Conservation (phyloP, 1,284 basidiomycete genomes). For the Microbotryum lychnidis-dioicae region DNA sequence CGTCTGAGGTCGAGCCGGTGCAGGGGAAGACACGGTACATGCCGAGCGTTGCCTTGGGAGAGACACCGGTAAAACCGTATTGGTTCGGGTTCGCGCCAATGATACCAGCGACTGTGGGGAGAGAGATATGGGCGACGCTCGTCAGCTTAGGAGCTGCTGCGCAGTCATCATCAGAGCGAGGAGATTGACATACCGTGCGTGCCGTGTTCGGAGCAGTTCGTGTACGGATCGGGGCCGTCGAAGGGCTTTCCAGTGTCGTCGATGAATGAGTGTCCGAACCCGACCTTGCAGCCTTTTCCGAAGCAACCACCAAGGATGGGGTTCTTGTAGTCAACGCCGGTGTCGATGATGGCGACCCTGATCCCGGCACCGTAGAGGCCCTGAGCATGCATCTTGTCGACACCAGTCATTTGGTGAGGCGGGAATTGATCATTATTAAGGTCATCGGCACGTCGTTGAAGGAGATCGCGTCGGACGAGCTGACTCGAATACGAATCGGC, state of each 20-base stretch:
- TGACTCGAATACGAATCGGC: neutral
- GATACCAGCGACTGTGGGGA: neutral
- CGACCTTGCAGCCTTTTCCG: conserved; percentile 54
- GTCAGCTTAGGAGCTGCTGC: no score
- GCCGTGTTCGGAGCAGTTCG: conserved; percentile 12
- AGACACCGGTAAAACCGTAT: conserved; percentile 20
- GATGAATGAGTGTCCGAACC: conserved; percentile 52
- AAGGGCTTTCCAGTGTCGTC: conserved; percentile 30
- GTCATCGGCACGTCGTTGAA: neutral
- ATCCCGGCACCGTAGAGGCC: conserved; percentile 23
- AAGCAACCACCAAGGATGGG: conserved; percentile 57
- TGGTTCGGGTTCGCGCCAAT: conserved; percentile 11
- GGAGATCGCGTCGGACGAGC: neutral
- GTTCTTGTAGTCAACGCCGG: conserved; percentile 35
- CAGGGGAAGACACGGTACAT: conserved; percentile 27
- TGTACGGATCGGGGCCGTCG: conserved; percentile 4
- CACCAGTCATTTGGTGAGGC: conserved; percentile 50
- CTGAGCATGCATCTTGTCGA: conserved; percentile 46
- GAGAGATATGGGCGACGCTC: neutral
- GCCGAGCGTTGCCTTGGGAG: neutral
- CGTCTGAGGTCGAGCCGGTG: conserved; percentile 6
- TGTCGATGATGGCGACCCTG: conserved; percentile 28
- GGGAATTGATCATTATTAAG: conserved; percentile 50
- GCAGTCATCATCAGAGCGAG: no score
- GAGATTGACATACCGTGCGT: neutral